phyloP scores from a whole-genome alignment of 2,329 filamentous ascomycete genomes.

The Cryphonectria parasitica region DNA sequence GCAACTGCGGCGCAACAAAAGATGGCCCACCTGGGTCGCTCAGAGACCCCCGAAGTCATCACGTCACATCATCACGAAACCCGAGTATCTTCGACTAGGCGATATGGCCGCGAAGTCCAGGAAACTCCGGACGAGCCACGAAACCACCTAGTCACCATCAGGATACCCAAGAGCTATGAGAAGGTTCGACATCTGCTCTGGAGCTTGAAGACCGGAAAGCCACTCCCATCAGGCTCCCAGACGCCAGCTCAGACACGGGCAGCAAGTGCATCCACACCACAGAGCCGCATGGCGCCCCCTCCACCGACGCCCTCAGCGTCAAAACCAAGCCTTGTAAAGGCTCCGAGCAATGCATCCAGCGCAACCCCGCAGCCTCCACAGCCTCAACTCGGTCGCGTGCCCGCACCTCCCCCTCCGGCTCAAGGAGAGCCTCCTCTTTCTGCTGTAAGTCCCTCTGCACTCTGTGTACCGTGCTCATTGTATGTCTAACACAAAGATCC shows the following conservation, averaged over 20 bases:
- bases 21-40: conserved; percentile 80
- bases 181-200: conserved; percentile 69
- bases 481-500: conserved; percentile 35
- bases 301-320: conserved; percentile 44
- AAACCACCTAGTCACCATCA: conserved; percentile 75
- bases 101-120: conserved; percentile 65
- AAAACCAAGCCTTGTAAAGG: conserved; percentile 28
- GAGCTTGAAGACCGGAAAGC: conserved; percentile 45
- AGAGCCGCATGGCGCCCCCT: conserved; percentile 59
- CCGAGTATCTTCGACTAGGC: conserved; percentile 60
- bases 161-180: conserved; percentile 62
- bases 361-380: conserved; percentile 49
- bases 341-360: conserved; percentile 28
- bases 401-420: conserved; percentile 66
- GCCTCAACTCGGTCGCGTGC: conserved; percentile 62
- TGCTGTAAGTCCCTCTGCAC: conserved; percentile 58
- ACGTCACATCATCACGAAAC: conserved; percentile 71
- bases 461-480: conserved; percentile 28
- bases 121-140: conserved; percentile 80
- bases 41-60: conserved; percentile 83
- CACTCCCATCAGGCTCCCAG: conserved; percentile 47
- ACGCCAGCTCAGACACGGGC: conserved; percentile 48
- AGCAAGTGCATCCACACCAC: conserved; percentile 36
- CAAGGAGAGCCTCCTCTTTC: conserved; percentile 58
- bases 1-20: conserved; percentile 85